A percentile compares a stretch with the other conserved stretches of the same genome.
Conservation (phyloP, 192 early-diverging fungal genomes). For the Phlyctochytrium arcticum region DNA sequence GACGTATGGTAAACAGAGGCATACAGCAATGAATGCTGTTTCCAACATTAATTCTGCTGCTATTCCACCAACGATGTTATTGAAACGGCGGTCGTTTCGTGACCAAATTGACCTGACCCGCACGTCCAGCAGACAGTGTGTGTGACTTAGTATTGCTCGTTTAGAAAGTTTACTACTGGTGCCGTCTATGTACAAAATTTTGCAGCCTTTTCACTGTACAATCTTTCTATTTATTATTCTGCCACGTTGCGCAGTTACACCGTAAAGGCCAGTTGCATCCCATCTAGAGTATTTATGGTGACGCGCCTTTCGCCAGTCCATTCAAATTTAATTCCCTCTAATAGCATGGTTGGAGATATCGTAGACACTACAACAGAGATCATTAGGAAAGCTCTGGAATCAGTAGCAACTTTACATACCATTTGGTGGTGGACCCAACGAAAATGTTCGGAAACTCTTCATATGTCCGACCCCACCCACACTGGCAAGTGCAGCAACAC, state of each 20-base stretch:
- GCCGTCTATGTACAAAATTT: background rate
- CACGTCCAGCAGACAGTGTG: background rate
- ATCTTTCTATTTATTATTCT: background rate
- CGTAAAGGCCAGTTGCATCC: slow-evolving; percentile 38
- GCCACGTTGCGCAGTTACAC: slow-evolving; percentile 22
- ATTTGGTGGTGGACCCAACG: slow-evolving; percentile 33
- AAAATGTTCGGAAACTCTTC: slow-evolving; percentile 46
- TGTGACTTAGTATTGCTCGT: background rate
- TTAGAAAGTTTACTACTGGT: background rate
- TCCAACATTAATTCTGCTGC: too few relatives aligned
- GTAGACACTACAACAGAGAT: background rate
- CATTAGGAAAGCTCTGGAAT: background rate
- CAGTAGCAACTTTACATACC: slow-evolving; percentile 18
- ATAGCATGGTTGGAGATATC: slow-evolving; percentile 2
- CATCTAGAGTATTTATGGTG: slow-evolving; percentile 35
- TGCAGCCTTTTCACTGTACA: too few relatives aligned
- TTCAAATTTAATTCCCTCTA: slow-evolving; percentile 33
- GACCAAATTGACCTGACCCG: background rate
- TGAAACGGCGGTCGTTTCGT: background rate
- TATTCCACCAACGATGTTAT: too few relatives aligned
- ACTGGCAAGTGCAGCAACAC: slow-evolving; percentile 18
- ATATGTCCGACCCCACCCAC: slow-evolving; percentile 34
- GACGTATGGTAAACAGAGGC: too few relatives aligned
- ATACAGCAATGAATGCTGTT: too few relatives aligned
- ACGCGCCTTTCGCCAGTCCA: slow-evolving; percentile 46